Base-by-base conservation (phyloP, 2,329 filamentous ascomycete genomes). In the Atkinsonella texensis region DNA sequence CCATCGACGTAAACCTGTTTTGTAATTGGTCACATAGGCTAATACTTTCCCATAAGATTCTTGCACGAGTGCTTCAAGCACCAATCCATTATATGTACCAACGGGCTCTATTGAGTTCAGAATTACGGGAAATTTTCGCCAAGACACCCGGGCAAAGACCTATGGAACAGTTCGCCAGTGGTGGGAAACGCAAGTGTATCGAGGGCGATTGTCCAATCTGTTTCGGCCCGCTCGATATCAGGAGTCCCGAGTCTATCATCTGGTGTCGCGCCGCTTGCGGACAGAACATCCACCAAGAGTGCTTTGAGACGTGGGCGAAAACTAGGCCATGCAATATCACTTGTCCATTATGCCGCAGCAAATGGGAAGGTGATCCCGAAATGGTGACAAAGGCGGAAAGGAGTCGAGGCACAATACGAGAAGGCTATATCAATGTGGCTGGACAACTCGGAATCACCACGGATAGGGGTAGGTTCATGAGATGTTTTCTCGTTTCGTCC, bases 401-500 rank as follows among this genome's bases (percentile, higher is more conserved):
- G 55, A 65, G 63, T 0, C 68, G 72, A 3, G 59, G 60, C 5
- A 54, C 66, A 0, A 70, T 68, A 23, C 59, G 60, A 1, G 79
- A 82, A 38, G 81, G 81, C 0, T 84, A 84, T 57, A 67, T 82
- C 46, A 84, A 84, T 60, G 74, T 84, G 3, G 80, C 77, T 1
- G 64, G 71, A 18, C 75, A 83, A 60, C 66, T 84, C n/a, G 81
- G 80, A 2, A 70, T 84, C 55, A 77, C 73, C 54, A 63, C 63
- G 0, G 53, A 62, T n/a, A 67, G 80, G 68, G 78, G 76, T 77
- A 64, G 35, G 67, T 59, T 23, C 13, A 39, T 31, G 45, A 9
- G 6, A 20, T 18, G 18, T 3, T 28, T 28, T 17, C n/a, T 32
- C 28, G 10, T 46, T n/a, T n/a, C 11, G 9, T 32, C 15, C 18